phyloP scores from a whole-genome alignment of 352 stramenopile genomes.

The Peronospora destructor region DNA sequence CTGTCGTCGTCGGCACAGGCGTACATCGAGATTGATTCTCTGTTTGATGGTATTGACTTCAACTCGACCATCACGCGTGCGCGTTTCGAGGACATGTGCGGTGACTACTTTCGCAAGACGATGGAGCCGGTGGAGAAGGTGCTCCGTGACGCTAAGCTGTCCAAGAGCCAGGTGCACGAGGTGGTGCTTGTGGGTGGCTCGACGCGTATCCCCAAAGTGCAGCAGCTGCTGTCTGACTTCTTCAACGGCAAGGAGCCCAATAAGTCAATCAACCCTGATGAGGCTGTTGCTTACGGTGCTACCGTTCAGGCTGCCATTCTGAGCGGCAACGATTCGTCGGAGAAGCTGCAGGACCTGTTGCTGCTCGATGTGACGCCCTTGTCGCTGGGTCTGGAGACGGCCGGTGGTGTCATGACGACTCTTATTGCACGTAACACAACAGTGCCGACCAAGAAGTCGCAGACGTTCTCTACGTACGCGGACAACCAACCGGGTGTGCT shows the following conservation, averaged over 20 bases:
- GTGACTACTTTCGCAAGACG: constrained; percentile 89
- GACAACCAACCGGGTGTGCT: constrained; percentile 86
- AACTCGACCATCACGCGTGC: constrained; percentile 89
- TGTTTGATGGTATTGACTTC: constrained; percentile 91
- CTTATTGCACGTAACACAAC: constrained; percentile 86
- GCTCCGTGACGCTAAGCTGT: constrained; percentile 84
- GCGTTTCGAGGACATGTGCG: constrained; percentile 87
- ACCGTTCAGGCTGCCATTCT: constrained; percentile 64
- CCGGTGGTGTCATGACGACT: constrained; percentile 83
- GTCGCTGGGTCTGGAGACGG: constrained; percentile 83
- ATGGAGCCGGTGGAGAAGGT: constrained; percentile 88
- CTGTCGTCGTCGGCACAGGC: constrained; percentile 89
- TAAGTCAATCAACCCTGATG: constrained; percentile 79
- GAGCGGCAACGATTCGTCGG: constrained; percentile 55
- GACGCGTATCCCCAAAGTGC: constrained; percentile 68
- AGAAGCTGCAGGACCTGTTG: constrained; percentile 84
- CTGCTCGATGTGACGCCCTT: constrained; percentile 86
- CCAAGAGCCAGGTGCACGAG: constrained; percentile 78
- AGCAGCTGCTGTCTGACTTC: constrained; percentile 53
- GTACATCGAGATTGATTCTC: constrained; percentile 92
- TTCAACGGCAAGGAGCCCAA: constrained; percentile 70
- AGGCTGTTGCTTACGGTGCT: constrained; percentile 77
- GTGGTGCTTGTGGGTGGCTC: constrained; percentile 78
- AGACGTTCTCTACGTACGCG: constrained; percentile 84
- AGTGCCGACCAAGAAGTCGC: constrained; percentile 79